These are phyloP conservation scores for Aspergillus diversus DNA, from an alignment of 495 filamentous ascomycete genomes.

Conservation along the genomic window DNA sequence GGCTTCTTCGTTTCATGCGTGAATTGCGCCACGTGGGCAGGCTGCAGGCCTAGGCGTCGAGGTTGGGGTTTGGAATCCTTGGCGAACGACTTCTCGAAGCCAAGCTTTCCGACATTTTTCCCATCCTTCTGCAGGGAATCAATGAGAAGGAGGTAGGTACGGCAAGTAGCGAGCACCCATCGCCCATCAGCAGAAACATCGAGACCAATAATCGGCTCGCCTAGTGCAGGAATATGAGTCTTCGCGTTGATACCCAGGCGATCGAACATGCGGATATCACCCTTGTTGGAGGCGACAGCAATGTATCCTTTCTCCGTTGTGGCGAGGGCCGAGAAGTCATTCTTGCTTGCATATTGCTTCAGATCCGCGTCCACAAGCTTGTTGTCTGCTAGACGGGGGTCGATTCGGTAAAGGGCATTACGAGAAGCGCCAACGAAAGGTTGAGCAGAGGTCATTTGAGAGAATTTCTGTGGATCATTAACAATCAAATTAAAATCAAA, in stretches of 20 bases:
- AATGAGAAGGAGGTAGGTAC: constrained; percentile 91
- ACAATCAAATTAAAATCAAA: constrained; percentile 5
- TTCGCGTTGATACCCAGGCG: constrained; percentile 96
- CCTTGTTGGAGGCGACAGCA: constrained; percentile 95
- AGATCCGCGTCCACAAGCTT: constrained; percentile 92
- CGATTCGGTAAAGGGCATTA: constrained; percentile 92
- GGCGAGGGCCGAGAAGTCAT: constrained; percentile 90
- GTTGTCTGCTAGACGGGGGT: constrained; percentile 85
- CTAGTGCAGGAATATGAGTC: constrained; percentile 93
- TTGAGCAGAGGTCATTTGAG: constrained; percentile 94
- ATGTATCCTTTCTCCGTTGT: constrained; percentile 97
- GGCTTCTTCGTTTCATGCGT: constrained; percentile 89
- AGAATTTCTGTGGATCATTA: constrained; percentile 72
- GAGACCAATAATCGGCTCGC: constrained; percentile 91
- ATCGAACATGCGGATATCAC: constrained; percentile 96
- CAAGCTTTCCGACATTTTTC: constrained; percentile 96
- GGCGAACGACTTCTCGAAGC: constrained; percentile 90
- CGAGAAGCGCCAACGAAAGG: constrained; percentile 90
- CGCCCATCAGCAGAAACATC: constrained; percentile 94
- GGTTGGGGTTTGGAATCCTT: constrained; percentile 94
- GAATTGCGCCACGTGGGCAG: constrained; percentile 93
- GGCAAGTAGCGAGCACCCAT: constrained; percentile 93
- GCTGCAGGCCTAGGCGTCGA: constrained; percentile 83
- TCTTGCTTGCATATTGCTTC: constrained; percentile 95
- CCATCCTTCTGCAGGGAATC: constrained; percentile 89